Evolutionary conservation across 2,329 filamentous ascomycete genomes (phyloP).

Genomic region (Trichoderma lentiforme): DNA sequence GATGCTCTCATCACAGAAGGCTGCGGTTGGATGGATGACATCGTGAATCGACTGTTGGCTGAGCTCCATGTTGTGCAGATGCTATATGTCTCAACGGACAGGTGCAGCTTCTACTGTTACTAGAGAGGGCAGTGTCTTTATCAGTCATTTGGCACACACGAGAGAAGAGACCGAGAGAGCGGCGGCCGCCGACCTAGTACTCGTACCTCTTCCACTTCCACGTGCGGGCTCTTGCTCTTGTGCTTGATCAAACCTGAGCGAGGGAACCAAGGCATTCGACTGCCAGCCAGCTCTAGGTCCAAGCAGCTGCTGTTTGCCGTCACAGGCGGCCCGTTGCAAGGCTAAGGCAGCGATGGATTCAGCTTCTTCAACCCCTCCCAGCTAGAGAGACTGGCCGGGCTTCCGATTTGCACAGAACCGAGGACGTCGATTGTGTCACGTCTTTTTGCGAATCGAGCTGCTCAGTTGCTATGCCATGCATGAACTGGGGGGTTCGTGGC

Average conservation of each 20-base stretch:
- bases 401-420: neutral
- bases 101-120: neutral
- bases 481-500: conserved; percentile 14
- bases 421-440: conserved; percentile 16
- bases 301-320: conserved; percentile 1
- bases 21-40: conserved; percentile 58
- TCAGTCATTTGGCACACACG: neutral
- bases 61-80: conserved; percentile 46
- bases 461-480: neutral
- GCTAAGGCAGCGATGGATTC: neutral
- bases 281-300: neutral
- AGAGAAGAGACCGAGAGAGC: neutral
- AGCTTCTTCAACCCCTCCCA: conserved; percentile 10
- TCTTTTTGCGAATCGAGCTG: neutral
- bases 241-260: neutral
- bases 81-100: conserved; percentile 16
- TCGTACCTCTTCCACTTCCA: neutral
- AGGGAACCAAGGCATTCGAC: neutral
- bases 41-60: conserved; percentile 51
- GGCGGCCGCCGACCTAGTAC: neutral
- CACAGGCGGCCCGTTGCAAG: neutral
- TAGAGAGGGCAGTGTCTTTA: neutral
- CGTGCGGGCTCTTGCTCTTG: neutral
- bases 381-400: conserved; percentile 6
- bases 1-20: conserved; percentile 34